Base-by-base conservation (phyloP, 2,329 filamentous ascomycete genomes). In the Nectriaceae sp. region DNA sequence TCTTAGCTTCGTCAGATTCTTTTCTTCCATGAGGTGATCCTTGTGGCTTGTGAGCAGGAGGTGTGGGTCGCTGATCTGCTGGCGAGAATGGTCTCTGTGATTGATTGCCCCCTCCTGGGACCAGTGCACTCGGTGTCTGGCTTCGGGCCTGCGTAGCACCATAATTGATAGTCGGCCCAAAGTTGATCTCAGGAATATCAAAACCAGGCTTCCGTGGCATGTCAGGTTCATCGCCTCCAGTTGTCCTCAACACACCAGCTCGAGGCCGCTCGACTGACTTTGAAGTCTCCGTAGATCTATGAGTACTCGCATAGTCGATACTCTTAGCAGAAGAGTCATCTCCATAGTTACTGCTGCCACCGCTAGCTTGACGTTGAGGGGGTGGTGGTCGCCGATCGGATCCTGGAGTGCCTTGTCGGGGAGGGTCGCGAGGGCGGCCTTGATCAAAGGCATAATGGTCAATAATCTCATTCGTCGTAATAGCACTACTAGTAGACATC, bases 101-200 rank as follows among this genome's bases (percentile, higher is more conserved):
- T 35, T 52, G 54, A 16, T 16, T 18, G 24, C 47, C 51, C 10
- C 46, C 29, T 5, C 51, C 49, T 13, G 51, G 49, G 15, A 42
- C 43, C 15, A 47, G 22, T n/a, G 21, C 13, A 52, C 40, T 65
- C 46, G 53, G 64, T 0, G 62, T 60, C 51, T 69, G 72, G 48
- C 55, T 68, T 5, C 56, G 64, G 10, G 65, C 57, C 3, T 68
- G 49, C 16, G 65, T 38, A 11, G 70, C 72, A 26, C 65, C 70
- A 48, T 90, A 87, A 50, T 88, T 86, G 59, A 89, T 73, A 0
- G 92, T 96, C 5, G 87, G 90, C 0, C 93, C 93, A 70, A 97
- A 97, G 66, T 97, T 86, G 53, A 96, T 82, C 4, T 79, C 72
- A 1, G 90, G 89, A 51, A 96, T 84, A 47, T 83, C 77, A 20